Base-by-base conservation (phyloP, 257 asterid genomes). In the Ajuga chamaepitys region DNA sequence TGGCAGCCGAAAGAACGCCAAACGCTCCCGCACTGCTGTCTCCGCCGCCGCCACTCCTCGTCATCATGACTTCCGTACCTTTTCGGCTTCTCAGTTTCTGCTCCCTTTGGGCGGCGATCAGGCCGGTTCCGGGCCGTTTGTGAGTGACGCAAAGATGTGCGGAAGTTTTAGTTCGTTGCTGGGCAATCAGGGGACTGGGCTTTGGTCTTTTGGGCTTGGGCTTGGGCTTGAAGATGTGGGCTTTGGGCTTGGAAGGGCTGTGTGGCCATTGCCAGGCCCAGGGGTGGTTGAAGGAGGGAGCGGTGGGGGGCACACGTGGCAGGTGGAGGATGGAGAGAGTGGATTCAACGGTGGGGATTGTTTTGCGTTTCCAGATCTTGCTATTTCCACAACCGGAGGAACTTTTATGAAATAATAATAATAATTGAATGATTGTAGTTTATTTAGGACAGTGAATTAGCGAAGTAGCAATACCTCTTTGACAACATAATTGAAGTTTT, bases 1-100 rank as follows among this genome's bases (percentile, higher is more conserved):
- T 12, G 95, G 96, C 24, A 78, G 76, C 79, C 95, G 96, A 35
- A 91, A 85, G 79, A 88, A 83, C 58, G 96, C 96, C 41, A 91
- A 91, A 21, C 95, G 98, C 55, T 88, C 87, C 0, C 95, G 98
- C 55, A 77, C 80, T 16, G 8, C 77, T 28, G 3, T 62, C 11
- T 1, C 56, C 9, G 2, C 70, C 25, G 4, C 73, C n/a, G n/a
- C n/a, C 66, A 1, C 77, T 32, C 7, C 20, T 34, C 1, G 58
- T 1, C 66, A 70, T 24, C 80, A 70, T 21, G 95, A 86, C 48
- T 78, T 81, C 79, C 85, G 79, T 54, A n/a, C n/a, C n/a, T n/a
- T 75, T 11, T 77, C 11, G 66, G 68, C 82, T 0, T 68, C 87
- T 4, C 77, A 79, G 38, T 44, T 77, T 20, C 77, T 80, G 41